Evolutionary conservation across 2,329 filamentous ascomycete genomes (phyloP), one percentile per base, ranked within the genome.

Genomic region (Scedosporium minutisporum): DNA sequence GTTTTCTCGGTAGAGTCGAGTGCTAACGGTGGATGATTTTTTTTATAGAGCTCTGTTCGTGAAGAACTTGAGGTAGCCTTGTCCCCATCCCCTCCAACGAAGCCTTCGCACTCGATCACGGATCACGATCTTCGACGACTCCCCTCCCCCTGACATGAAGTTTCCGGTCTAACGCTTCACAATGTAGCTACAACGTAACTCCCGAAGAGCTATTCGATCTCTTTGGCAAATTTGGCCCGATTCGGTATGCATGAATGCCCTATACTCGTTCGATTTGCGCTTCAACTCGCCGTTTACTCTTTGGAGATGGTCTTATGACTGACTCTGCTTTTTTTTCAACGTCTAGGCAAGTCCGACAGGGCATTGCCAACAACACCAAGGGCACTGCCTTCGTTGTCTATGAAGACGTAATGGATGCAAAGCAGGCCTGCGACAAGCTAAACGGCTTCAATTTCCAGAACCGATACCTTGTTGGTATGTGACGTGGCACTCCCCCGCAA

Each of bases 401-500:
- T 83, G 95, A 97, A 79, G 95, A 99, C 84, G 93, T 97, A 69
- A 90, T 95, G 85, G 95, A 99, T 83, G 93, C 95, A 69, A 99
- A 99, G 82, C 88, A 92, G 79, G 95, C 95, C 73, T 97, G 95
- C 83, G 95, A 99, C 82, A 97, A 97, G 82, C 84, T 99, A 76
- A 99, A 99, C 82, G 95, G 95, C 75, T 99, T 96, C 87, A 99
- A 99, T 82, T 99, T 99, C 78, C 95, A 99, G 82, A 96, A 93
- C 80, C 90, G 95, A 75, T 99, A 99, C 79, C 90, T 99, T 71
- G 95, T 99, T 73, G 92, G 91, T 96, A 85, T 65, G 91, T 86
- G 59, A 21, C 12, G 33, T 21, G 9, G 3, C 48, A 16, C 6
- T 48, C 48, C 60, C 44, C 59, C 62, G 44, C 57, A 42, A 42